Base-by-base conservation (phyloP, 495 filamentous ascomycete genomes). In the Wilcoxina mikolae region DNA sequence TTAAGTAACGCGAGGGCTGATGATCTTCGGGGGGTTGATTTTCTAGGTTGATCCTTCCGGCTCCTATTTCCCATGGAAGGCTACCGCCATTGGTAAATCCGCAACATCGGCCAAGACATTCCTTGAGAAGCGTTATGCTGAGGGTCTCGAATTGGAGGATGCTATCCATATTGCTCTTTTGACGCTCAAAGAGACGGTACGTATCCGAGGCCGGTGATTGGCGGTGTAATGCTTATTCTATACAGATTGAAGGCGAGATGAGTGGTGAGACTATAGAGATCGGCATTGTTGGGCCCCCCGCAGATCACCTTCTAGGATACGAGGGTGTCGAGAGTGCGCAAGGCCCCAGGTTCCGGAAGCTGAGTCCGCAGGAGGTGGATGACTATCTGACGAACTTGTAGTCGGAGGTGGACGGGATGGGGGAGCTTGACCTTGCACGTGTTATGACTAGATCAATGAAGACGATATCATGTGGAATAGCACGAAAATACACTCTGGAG, bases 181-280 rank as follows among this genome's bases (percentile, higher is more conserved):
- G 68, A 99, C 91, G 41, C 72, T 99, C 68, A 99, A 99, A 76
- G 91, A 99, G 77, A 94, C 88, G 25, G 59, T 66, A 49, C 26
- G 60, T 53, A 22, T 12, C 28, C 28, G n/a, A 12, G 15, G 12
- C 18, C 17, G 15, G 23, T 38, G 26, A 31, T 51, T 27, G 46
- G 17, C 29, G 27, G 27, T 15, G 22, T 23, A 18, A 24, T 2
- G 12, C 18, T 51, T 18, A 22, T 12, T 4, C 47, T 15, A 9
- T 9, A 53, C 38, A 65, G 63, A 96, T 96, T 60, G 91, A 95
- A 70, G 91, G 91, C 23, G 91, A 98, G 73, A 95, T 96, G 91
- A 96, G 86, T 65, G 91, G 91, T 47, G 93, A 96, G 70, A 96
- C 91, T 38, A 90, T 99, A 61, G 91, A 99, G 74, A 95, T 99